A percentile compares a stretch with the other conserved stretches of the same genome.
These are phyloP conservation scores for Pseudocercospora vitis DNA, from an alignment of 2,329 filamentous ascomycete genomes.

Conservation along the genomic window DNA sequence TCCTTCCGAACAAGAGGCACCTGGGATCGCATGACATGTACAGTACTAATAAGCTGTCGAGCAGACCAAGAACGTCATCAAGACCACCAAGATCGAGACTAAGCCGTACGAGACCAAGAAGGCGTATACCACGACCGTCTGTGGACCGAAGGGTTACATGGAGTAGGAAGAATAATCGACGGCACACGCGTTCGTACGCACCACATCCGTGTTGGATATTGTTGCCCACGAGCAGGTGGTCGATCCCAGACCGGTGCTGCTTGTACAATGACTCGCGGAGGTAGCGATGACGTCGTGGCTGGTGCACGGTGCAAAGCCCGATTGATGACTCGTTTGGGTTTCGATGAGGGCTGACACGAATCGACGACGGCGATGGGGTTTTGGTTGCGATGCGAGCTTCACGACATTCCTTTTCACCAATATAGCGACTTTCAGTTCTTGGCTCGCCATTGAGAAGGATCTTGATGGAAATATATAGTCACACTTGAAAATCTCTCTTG, in stretches of 20 bases:
- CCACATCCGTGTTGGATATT: too few relatives aligned
- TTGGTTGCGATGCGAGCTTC: background rate
- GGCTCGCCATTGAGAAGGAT: too few relatives aligned
- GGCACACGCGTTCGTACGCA: too few relatives aligned
- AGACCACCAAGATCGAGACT: constrained; percentile 9
- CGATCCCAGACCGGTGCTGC: background rate
- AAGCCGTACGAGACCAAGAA: constrained; percentile 9
- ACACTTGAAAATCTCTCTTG: too few relatives aligned
- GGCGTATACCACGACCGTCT: constrained; percentile 12
- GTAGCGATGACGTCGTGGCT: background rate
- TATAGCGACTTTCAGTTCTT: background rate
- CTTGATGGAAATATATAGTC: too few relatives aligned
- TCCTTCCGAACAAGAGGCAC: background rate
- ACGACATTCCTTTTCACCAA: background rate
- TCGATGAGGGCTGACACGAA: background rate
- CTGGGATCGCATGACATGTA: background rate
- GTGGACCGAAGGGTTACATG: constrained; percentile 15
- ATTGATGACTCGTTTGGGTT: constrained; percentile 1
- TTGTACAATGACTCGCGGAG: background rate
- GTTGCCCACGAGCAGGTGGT: too few relatives aligned
- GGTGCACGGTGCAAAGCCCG: background rate
- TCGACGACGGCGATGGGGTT: background rate
- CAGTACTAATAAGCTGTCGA: background rate
- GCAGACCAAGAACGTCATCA: constrained; percentile 8
- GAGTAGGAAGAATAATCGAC: background rate